Evolutionary conservation across 495 filamentous ascomycete species (phyloP).

Genomic region (Talaromyces wortmannii): DNA sequence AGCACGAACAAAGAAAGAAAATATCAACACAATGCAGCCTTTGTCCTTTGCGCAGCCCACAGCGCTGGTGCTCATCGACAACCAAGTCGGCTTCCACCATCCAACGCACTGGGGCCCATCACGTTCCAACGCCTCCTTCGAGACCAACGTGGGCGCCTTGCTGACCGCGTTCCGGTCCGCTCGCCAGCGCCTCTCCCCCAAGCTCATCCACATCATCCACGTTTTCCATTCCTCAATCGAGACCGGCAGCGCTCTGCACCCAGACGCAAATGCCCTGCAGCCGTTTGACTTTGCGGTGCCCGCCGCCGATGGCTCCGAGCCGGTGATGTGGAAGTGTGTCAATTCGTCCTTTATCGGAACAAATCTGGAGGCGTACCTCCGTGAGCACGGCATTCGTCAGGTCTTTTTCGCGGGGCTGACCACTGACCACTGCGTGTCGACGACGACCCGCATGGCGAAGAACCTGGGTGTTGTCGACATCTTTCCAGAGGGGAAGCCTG

Average conservation of each 20-base stretch:
- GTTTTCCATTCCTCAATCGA: constrained; percentile 37
- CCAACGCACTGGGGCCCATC: constrained; percentile 33
- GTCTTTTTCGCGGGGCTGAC: constrained; percentile 37
- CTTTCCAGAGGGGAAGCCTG: constrained; percentile 7
- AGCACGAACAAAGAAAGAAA: background rate
- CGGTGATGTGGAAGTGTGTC: constrained; percentile 37
- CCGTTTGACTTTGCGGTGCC: constrained; percentile 34
- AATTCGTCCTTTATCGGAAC: constrained; percentile 45
- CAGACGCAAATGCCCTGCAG: constrained; percentile 17
- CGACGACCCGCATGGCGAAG: constrained; percentile 40
- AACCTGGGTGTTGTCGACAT: constrained; percentile 39
- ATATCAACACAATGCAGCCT: background rate
- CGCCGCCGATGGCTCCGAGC: constrained; percentile 29
- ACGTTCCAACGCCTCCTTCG: constrained; percentile 39
- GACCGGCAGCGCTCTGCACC: constrained; percentile 22
- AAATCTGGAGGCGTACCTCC: constrained; percentile 30
- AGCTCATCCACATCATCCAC: constrained; percentile 32
- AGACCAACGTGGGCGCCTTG: constrained; percentile 34
- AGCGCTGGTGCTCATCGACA: constrained; percentile 52
- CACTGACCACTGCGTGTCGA: constrained; percentile 46
- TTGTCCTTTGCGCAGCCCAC: constrained; percentile 26
- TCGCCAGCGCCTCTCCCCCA: constrained; percentile 6
- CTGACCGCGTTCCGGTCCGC: constrained; percentile 33
- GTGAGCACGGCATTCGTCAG: constrained; percentile 23
- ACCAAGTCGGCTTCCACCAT: constrained; percentile 44